These are phyloP conservation scores for Fusarium sp. DNA, from an alignment of 2,329 filamentous ascomycete species.

Conservation along the genomic window DNA sequence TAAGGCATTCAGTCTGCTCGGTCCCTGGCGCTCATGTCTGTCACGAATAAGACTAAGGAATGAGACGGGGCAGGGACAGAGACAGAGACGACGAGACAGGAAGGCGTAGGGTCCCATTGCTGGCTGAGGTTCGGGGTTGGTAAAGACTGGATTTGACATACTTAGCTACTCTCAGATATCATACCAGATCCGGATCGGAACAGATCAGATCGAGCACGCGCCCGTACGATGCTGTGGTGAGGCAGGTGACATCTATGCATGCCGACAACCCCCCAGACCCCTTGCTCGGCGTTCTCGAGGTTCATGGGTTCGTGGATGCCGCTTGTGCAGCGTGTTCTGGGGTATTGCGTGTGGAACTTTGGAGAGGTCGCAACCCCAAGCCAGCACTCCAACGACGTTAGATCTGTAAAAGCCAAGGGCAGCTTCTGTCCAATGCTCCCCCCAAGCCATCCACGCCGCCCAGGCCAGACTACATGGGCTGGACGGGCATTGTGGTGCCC, in stretches of 20 bases:
- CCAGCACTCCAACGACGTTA: not conserved
- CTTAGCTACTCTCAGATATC: slow-evolving; percentile 8
- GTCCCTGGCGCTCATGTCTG: slow-evolving; percentile 1
- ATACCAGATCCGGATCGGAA: slow-evolving; percentile 7
- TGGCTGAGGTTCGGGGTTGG: slow-evolving; percentile 2
- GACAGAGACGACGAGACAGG: not conserved
- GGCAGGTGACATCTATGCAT: slow-evolving; percentile 14
- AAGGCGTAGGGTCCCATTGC: slow-evolving; percentile 11
- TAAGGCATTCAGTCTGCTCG: not conserved
- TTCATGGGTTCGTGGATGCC: not conserved
- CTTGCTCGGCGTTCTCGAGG: slow-evolving; percentile 2
- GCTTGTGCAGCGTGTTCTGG: not conserved
- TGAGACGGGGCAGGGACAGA: not conserved
- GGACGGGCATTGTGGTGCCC: too few relatives aligned
- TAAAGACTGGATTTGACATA: not conserved
- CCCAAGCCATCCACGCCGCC: not conserved
- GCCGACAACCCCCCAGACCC: slow-evolving; percentile 4
- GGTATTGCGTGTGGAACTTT: not conserved
- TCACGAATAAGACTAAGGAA: slow-evolving; percentile 7
- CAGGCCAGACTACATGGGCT: too few relatives aligned
- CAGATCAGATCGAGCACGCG: slow-evolving; percentile 28
- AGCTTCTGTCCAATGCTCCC: slow-evolving; percentile 1
- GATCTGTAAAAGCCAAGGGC: not conserved
- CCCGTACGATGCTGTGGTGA: slow-evolving; percentile 18
- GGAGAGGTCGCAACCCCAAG: not conserved